Evolutionary conservation across 345 rosid genomes (phyloP), one percentile per base, ranked within the genome.

Genomic region (Odontarrhena argentea): DNA sequence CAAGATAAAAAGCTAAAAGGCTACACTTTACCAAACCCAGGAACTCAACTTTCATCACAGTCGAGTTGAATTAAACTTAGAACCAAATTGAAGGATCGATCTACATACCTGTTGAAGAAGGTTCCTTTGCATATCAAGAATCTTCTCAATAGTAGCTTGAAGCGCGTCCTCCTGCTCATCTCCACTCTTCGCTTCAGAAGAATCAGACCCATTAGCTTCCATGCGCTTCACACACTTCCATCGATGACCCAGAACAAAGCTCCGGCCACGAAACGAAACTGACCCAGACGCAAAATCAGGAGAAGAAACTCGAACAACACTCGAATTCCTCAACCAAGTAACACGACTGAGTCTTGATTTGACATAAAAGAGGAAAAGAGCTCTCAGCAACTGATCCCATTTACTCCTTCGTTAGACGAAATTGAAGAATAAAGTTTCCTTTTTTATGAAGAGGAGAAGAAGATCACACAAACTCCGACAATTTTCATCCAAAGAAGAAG

Each of bases 91-190:
- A 52, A 70, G 60, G 52, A 40, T 46, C 9, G 60, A 76, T 7
- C 28, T n/a, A n/a, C n/a, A n/a, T 74, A 87, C 99, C 92, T 83
- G 97, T 32, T 80, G 82, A 78, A 94, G 91, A 42, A 93, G 82
- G 77, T 82, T 85, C 41, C 81, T 84, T 72, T 94, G 99, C 84
- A 79, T 80, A 40, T 87, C 89, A 74, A 90, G 94, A 76, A 88
- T 85, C 76, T 86, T 90, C 52, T 85, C 96, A 54, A 94, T 83
- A 60, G 95, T 78, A 24, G 94, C 91, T 61, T 84, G 81, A 82
- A 94, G 79, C 6, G 79, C 56, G 68, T 88, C 94, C 55, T 85
- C 87, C 8, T 86, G 65, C 66, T 75, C 83, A 48, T 52, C 71
- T 6, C 67, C 73, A 67, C 65, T 74, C 24, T 44, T 69, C 42